Base-by-base conservation (phyloP, 345 rosid genomes). In the Streptanthus diversifolius region DNA sequence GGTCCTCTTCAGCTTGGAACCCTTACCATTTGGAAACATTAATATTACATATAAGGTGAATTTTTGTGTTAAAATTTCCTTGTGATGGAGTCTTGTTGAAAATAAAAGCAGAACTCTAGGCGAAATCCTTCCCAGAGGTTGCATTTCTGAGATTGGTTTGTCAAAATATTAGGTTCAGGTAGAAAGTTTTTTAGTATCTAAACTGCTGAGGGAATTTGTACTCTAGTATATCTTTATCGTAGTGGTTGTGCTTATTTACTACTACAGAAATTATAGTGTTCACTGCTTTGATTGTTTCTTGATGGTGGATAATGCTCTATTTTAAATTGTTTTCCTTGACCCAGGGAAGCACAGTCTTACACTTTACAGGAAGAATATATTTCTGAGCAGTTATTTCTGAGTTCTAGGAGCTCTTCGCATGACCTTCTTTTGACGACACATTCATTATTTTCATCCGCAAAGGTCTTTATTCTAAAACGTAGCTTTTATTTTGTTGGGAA, bases 381-480 rank as follows among this genome's bases (percentile, higher is more conserved):
- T 60, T 89, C 96, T 49, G 99, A 95, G 64, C 93, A 87, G 75
- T 79, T 95, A 41, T 95, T 87, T 84, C 90, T 88, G 74, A 84
- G 83, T 82, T 80, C 89, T 44, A 88, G 86, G 76, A 81, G 80
- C 79, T 82, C 86, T 67, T 78, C 84, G 18, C 91, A 86, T 61
- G 87, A 86, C 82, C 96, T 95, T 80, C 81, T 89, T 65, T 75
- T 85, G 85, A 80, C 84, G n/a, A 70, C 80, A 1, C 79, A 82
- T 74, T 90, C 96, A 52, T 53, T 85, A 22, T 85, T 86, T 75
- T 79, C 95, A 13, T 84, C 88, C 25, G 36, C 81, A 53, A 88
- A 91, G 98, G 99, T 95, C 60, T 48, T 70, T 24, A 59, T 70
- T 19, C 61, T 57, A 56, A 49, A 44, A 21, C 45, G 45, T 57